Conservation (phyloP, 2,329 filamentous ascomycete species). For the Penicillium italicum region DNA sequence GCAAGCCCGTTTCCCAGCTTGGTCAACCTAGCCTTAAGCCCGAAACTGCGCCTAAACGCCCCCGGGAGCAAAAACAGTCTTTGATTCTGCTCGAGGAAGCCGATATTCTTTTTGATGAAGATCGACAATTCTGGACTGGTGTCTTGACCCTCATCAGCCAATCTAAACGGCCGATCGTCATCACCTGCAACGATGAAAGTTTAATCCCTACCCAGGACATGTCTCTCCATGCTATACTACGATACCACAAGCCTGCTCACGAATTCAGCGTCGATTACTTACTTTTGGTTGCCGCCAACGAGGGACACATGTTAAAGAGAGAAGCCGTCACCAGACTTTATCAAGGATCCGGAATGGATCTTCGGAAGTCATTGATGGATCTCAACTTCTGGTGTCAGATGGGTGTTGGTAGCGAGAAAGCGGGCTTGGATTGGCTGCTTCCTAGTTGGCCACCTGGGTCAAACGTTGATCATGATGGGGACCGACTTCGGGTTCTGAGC, state of each 20-base stretch:
- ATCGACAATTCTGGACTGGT: conserved; percentile 90
- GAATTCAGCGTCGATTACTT: conserved; percentile 75
- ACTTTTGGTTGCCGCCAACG: conserved; percentile 76
- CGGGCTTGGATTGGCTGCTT: conserved; percentile 86
- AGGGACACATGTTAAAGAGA: conserved; percentile 75
- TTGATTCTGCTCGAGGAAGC: conserved; percentile 92
- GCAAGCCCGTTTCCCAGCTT: conserved; percentile 18
- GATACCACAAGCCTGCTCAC: conserved; percentile 63
- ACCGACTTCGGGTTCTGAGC: conserved; percentile 74
- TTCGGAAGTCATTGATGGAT: conserved; percentile 77
- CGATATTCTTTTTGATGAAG: conserved; percentile 90
- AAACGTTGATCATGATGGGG: conserved; percentile 64
- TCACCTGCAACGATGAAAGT: conserved; percentile 92
- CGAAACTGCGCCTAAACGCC: conserved; percentile 33
- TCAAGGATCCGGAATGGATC: conserved; percentile 63
- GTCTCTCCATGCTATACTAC: conserved; percentile 80
- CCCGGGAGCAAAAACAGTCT: conserved; percentile 74
- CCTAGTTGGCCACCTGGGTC: conserved; percentile 69
- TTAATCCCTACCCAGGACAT: conserved; percentile 71
- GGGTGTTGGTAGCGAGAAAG: conserved; percentile 81
- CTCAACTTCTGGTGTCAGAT: conserved; percentile 98
- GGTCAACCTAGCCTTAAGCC: conserved; percentile 22
- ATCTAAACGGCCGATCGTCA: conserved; percentile 86
- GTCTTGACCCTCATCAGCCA: conserved; percentile 72
- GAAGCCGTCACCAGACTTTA: conserved; percentile 68